phyloP scores from a whole-genome alignment of 768 basidiomycete species.

The Lepiota venenata region DNA sequence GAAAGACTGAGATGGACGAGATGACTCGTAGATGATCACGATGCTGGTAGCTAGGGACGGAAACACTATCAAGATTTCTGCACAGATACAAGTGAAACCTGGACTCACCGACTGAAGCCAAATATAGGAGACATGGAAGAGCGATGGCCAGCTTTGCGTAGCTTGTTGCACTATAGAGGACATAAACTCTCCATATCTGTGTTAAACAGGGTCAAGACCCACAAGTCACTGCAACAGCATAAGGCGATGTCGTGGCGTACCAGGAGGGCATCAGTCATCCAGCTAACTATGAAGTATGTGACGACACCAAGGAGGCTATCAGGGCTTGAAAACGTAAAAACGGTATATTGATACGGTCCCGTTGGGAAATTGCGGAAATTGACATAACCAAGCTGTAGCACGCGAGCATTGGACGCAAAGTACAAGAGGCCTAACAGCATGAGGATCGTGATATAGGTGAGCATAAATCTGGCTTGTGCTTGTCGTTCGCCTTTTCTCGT shows the following conservation, averaged over 20 bases:
- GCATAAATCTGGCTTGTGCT: neutral
- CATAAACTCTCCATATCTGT: slow-evolving; percentile 11
- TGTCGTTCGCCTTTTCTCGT: neutral
- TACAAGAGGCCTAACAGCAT: neutral
- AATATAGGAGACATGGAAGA: neutral
- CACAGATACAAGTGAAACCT: too few species aligned
- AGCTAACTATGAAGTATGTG: slow-evolving; percentile 11
- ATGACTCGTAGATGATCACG: slow-evolving; percentile 1
- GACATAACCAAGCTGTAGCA: neutral
- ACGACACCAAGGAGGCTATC: slow-evolving; percentile 9
- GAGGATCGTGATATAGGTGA: neutral
- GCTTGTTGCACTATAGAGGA: neutral
- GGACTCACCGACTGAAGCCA: neutral
- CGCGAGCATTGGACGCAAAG: neutral
- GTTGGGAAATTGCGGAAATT: too few species aligned
- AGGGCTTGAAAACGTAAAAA: neutral
- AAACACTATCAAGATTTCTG: neutral
- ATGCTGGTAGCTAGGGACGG: slow-evolving; percentile 1
- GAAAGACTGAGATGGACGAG: neutral
- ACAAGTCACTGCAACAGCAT: neutral
- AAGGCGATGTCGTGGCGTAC: too few species aligned
- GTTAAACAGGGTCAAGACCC: too few species aligned
- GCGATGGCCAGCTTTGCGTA: neutral
- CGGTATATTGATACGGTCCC: slow-evolving; percentile 8
- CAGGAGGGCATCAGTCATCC: slow-evolving; percentile 14